These are phyloP conservation scores for Starmerella potacharoeniae DNA, from an alignment of 805 yeast genomes.

Conservation along the genomic window DNA sequence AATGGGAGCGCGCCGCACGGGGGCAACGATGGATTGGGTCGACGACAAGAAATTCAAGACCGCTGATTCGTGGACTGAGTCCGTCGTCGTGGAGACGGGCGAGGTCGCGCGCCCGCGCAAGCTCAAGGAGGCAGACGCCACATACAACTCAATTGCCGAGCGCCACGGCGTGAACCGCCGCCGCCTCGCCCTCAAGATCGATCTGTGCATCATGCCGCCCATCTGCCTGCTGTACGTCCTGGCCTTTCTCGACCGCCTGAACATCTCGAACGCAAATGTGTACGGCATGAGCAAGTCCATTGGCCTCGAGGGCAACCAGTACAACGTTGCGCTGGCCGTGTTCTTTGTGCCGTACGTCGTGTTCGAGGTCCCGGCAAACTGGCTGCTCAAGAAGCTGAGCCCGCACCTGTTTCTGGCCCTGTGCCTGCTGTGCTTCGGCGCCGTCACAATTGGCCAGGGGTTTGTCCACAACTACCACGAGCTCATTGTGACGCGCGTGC, in stretches of 20 bases:
- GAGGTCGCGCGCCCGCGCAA: constrained; percentile 44
- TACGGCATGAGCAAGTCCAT: constrained; percentile 54
- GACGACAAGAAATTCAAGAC: too few relatives aligned
- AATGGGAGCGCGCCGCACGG: too few relatives aligned
- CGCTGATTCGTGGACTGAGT: too few relatives aligned
- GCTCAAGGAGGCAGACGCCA: background rate
- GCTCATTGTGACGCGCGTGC: constrained; percentile 51
- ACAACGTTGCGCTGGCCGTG: constrained; percentile 52
- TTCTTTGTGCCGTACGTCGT: constrained; percentile 60
- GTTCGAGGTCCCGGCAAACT: constrained; percentile 56
- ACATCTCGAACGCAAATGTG: constrained; percentile 67
- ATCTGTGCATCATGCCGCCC: constrained; percentile 61
- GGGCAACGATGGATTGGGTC: too few relatives aligned
- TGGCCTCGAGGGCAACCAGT: constrained; percentile 45
- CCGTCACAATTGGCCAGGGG: constrained; percentile 55
- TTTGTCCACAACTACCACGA: constrained; percentile 48
- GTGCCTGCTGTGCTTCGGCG: constrained; percentile 52
- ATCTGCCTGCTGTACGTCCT: constrained; percentile 62
- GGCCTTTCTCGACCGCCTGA: constrained; percentile 70
- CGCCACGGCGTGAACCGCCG: constrained; percentile 42
- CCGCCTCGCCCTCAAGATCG: constrained; percentile 52
- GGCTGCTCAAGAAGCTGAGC: constrained; percentile 42
- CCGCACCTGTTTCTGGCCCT: constrained; percentile 55
- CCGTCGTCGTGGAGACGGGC: constrained; percentile 43
- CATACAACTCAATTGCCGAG: background rate